Evolutionary conservation across 2,329 filamentous ascomycete genomes (phyloP).

Genomic region (Clonostachys byssicola): DNA sequence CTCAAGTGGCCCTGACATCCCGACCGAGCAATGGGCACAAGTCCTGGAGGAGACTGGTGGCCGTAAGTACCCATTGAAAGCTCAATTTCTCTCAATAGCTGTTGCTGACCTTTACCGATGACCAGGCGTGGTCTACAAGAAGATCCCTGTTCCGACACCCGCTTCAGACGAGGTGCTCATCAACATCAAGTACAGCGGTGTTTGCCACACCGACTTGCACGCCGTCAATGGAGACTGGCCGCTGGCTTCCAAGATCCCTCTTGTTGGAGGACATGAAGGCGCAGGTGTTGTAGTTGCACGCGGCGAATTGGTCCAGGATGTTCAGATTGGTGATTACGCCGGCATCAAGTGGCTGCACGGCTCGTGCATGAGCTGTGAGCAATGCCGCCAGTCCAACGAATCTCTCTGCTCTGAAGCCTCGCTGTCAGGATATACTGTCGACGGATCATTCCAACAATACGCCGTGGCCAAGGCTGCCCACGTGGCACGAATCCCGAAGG

Average conservation of each 20-base stretch:
- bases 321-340: constrained; percentile 78
- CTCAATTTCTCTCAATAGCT: background rate
- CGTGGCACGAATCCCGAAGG: constrained; percentile 76
- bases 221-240: constrained; percentile 90
- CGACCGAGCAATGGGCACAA: constrained; percentile 85
- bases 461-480: constrained; percentile 81
- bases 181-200: constrained; percentile 85
- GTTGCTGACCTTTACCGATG: background rate
- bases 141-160: constrained; percentile 76
- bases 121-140: constrained; percentile 66
- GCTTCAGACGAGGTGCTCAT: constrained; percentile 86
- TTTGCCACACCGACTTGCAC: constrained; percentile 81
- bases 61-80: constrained; percentile 38
- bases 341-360: constrained; percentile 94
- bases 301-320: constrained; percentile 71
- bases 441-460: constrained; percentile 93
- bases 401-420: constrained; percentile 71
- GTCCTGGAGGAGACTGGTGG: constrained; percentile 79
- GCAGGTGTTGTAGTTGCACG: constrained; percentile 79
- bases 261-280: constrained; percentile 78
- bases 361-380: constrained; percentile 76
- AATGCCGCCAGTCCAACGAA: constrained; percentile 78
- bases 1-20: constrained; percentile 43
- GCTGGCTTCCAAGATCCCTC: constrained; percentile 70
- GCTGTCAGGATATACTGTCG: constrained; percentile 88